Evolutionary conservation across 2,329 filamentous ascomycete genomes (phyloP).

Genomic region (Microdochium bolleyi): DNA sequence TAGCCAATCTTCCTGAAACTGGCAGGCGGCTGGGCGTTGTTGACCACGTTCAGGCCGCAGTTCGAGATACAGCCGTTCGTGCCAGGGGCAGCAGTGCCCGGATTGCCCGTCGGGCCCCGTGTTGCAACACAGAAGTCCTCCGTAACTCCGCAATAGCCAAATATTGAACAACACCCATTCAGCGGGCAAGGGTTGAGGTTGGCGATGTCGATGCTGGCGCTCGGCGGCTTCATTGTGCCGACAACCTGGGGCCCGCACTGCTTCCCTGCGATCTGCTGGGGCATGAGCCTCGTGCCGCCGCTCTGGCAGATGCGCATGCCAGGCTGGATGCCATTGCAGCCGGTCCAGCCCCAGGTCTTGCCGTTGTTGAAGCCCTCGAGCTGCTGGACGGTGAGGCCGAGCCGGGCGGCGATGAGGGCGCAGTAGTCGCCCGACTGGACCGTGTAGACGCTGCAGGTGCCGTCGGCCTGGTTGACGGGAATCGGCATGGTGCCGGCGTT

Average conservation of each 20-base stretch:
- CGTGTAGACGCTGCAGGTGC: not conserved
- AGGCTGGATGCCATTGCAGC: constrained; percentile 23
- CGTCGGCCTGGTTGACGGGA: not conserved
- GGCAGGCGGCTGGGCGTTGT: constrained; percentile 2
- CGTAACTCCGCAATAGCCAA: constrained; percentile 19
- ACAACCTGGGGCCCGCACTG: constrained; percentile 36
- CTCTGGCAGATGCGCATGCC: constrained; percentile 29
- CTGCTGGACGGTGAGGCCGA: not conserved
- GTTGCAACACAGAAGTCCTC: constrained; percentile 19
- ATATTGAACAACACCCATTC: constrained; percentile 30
- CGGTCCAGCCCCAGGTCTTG: constrained; percentile 22
- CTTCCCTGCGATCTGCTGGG: constrained; percentile 24
- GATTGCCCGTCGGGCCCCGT: constrained; percentile 7
- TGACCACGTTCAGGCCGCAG: constrained; percentile 9
- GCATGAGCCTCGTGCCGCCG: constrained; percentile 29
- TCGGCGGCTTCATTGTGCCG: constrained; percentile 22
- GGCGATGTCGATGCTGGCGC: constrained; percentile 20
- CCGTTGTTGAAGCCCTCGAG: not conserved
- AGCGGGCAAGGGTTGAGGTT: constrained; percentile 37
- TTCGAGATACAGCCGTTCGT: constrained; percentile 15
- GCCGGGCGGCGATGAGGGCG: not conserved
- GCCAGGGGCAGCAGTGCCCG: constrained; percentile 17
- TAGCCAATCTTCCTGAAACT: constrained; percentile 11
- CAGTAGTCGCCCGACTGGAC: not conserved
- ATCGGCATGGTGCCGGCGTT: not conserved